Conservation (phyloP, 2,329 filamentous ascomycete genomes). For the Scytalidium lignicola region DNA sequence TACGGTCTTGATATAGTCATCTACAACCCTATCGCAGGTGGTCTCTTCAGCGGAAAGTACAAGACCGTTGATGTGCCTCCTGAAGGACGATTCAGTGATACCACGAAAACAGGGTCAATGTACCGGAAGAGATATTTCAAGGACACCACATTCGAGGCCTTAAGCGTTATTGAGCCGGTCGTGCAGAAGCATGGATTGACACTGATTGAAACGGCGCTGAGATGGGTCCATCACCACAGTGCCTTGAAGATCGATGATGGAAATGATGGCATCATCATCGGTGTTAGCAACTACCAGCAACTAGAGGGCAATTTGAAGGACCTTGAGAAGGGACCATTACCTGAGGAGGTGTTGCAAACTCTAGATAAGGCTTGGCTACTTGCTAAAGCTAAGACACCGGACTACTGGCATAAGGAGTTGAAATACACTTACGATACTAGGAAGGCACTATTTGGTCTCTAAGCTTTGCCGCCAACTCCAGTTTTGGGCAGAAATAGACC, state of each 20-base stretch:
- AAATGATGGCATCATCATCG: constrained; percentile 37
- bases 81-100: constrained; percentile 66
- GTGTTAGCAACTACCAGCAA: constrained; percentile 34
- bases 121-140: constrained; percentile 60
- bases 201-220: constrained; percentile 54
- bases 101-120: constrained; percentile 36
- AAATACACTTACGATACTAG: constrained; percentile 21
- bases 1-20: constrained; percentile 76
- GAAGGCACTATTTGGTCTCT: constrained; percentile 12
- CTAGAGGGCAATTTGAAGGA: constrained; percentile 36
- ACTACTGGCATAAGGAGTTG: constrained; percentile 28
- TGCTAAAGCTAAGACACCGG: constrained; percentile 40
- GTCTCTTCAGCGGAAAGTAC: constrained; percentile 70
- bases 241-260: constrained; percentile 45
- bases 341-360: constrained; percentile 57
- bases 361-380: constrained; percentile 61
- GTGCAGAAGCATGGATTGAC: constrained; percentile 54
- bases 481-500: neutral
- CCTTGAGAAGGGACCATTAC: constrained; percentile 51
- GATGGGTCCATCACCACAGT: constrained; percentile 57
- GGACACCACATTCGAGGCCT: constrained; percentile 55
- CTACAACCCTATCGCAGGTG: constrained; percentile 79
- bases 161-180: constrained; percentile 53
- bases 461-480: neutral
- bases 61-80: constrained; percentile 47